phyloP scores from a whole-genome alignment of 495 filamentous ascomycete species.

The Schizothecium vesticola region DNA sequence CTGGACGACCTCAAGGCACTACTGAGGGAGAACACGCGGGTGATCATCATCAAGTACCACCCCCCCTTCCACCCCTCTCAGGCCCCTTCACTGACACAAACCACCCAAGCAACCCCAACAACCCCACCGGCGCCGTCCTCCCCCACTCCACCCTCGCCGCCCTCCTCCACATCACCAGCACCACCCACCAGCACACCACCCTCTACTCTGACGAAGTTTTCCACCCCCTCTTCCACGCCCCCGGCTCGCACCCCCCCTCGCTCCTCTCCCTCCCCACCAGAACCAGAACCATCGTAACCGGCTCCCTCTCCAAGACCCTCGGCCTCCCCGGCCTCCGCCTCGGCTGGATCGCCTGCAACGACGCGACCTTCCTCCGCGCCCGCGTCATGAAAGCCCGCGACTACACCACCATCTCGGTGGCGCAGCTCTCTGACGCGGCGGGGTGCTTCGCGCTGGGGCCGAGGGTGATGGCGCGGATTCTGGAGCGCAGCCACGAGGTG shows the following conservation, averaged over 20 bases:
- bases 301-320: constrained; percentile 77
- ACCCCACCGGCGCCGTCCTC: constrained; percentile 71
- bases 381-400: constrained; percentile 56
- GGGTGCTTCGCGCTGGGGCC: constrained; percentile 62
- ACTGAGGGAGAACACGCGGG: constrained; percentile 66
- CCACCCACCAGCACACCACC: constrained; percentile 48
- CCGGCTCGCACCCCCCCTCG: constrained; percentile 25
- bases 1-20: constrained; percentile 58
- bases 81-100: too few species aligned
- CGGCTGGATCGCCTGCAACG: constrained; percentile 70
- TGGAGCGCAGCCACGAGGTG: constrained; percentile 62
- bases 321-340: constrained; percentile 71
- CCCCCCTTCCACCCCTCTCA: constrained; percentile 37
- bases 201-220: constrained; percentile 77
- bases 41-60: constrained; percentile 14
- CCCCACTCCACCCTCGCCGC: constrained; percentile 50
- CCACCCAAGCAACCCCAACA: constrained; percentile 83
- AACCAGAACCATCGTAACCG: constrained; percentile 58
- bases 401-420: constrained; percentile 77
- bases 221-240: constrained; percentile 68
- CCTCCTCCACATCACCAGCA: constrained; percentile 59
- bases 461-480: constrained; percentile 55
- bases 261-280: constrained; percentile 58
- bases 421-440: constrained; percentile 66
- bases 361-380: constrained; percentile 51